Percentiles rank a stretch among this genome's conserved stretches.
Conservation (phyloP, 345 rosid species). For the Citrus trifoliata region DNA sequence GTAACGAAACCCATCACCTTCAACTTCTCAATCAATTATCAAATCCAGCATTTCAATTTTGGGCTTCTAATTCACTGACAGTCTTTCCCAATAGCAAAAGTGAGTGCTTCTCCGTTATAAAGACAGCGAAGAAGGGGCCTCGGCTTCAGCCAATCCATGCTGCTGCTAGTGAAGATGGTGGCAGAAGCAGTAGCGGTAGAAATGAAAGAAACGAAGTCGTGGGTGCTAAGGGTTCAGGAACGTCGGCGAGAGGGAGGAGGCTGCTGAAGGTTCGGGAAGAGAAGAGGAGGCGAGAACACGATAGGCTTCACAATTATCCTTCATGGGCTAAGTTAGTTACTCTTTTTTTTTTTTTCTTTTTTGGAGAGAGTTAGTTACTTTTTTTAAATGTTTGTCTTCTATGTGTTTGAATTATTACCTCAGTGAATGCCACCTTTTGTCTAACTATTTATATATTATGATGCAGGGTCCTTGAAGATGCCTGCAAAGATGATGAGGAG, state of each 20-base stretch:
- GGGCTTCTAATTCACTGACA: not conserved
- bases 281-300: constrained; percentile 78
- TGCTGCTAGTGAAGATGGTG: not conserved
- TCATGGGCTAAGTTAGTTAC: constrained; percentile 71
- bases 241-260: constrained; percentile 90
- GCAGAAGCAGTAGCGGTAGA: too few relatives aligned
- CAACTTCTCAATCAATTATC: not conserved
- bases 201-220: not conserved
- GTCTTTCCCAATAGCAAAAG: not conserved
- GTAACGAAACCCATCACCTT: not conserved
- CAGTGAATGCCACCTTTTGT: not conserved
- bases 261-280: constrained; percentile 76
- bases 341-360: not conserved
- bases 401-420: constrained; percentile 28
- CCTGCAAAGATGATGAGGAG: constrained; percentile 80
- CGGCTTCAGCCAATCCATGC: not conserved
- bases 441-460: not conserved
- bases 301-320: constrained; percentile 75
- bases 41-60: not conserved
- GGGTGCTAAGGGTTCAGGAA: constrained; percentile 54
- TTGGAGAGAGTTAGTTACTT: constrained; percentile 21
- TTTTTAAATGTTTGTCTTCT: not conserved
- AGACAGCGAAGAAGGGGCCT: not conserved
- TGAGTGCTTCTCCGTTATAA: not conserved
- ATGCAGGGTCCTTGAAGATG: constrained; percentile 67